Evolutionary conservation across 2,329 filamentous ascomycete species (phyloP), one percentile per base, ranked within the genome.

Genomic region (Curvularia verruculosa): DNA sequence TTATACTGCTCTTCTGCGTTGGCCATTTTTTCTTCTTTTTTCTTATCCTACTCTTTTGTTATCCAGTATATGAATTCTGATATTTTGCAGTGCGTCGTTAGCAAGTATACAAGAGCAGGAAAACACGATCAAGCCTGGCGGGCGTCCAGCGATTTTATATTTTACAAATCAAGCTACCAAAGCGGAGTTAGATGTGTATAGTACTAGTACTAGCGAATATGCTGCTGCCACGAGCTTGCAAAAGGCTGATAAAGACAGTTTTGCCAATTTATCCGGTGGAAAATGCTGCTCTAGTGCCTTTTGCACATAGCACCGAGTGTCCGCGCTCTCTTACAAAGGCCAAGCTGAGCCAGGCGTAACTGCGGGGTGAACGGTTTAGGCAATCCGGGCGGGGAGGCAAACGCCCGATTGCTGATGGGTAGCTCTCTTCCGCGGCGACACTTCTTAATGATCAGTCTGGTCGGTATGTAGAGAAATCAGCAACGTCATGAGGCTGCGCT

Each of bases 241-340:
- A 29, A 26, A 31, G 39, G 44, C 49, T 44, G 37, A 45, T 59
- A 59, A 59, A 45, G 48, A 52, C 58, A 62, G 5, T 58, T 55
- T 39, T 54, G 51, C 60, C 60, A 59, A 51, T 65, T 69, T 69
- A 69, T 58, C 66, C 65, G 66, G 65, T 64, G 57, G 56, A 59
- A n/a, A 44, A 66, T 63, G 65, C 65, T 56, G 63, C 57, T 55
- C 60, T 53, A 52, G 51, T 34, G 43, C 23, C 28, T 39, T 36
- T 54, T 29, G 43, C 36, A 10, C 26, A 23, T n/a, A 36, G 41
- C 46, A 58, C 64, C 64, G 58, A 66, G 49, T n/a, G n/a, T n/a
- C 49, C 52, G 48, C 52, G 24, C 18, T 31, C 45, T 24, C 26
- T n/a, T n/a, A n/a, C n/a, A n/a, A 41, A 45, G n/a, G 15, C n/a